Evolutionary conservation across 208 protist genomes (phyloP).

Genomic region (Herpetomonas tarakana): DNA sequence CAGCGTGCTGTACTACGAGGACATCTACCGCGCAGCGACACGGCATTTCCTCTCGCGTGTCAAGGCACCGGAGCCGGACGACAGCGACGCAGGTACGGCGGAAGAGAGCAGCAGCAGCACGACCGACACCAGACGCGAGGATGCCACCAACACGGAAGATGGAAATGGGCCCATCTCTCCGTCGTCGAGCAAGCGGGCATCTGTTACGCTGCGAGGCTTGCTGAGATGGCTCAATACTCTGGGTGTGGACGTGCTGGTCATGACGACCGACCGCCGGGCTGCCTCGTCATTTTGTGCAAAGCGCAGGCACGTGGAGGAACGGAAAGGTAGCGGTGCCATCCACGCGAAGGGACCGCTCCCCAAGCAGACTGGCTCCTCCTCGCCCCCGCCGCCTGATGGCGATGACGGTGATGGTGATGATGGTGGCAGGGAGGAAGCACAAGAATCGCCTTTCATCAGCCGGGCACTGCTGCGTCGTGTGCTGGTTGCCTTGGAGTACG

Average conservation of each 20-base stretch:
- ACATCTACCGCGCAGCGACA: slow-evolving; percentile 31
- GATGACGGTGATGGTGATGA: neutral
- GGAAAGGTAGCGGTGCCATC: neutral
- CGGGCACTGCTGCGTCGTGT: slow-evolving; percentile 17
- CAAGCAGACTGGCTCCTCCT: too few species aligned
- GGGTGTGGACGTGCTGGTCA: slow-evolving; percentile 46
- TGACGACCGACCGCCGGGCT: slow-evolving; percentile 23
- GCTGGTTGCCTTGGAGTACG: slow-evolving; percentile 52
- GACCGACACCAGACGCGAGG: neutral
- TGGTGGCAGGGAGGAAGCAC: too few species aligned
- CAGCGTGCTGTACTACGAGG: slow-evolving; percentile 48
- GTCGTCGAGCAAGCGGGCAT: neutral
- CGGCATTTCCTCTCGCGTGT: slow-evolving; percentile 26
- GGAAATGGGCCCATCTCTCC: neutral
- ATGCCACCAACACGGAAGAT: neutral
- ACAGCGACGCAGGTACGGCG: neutral
- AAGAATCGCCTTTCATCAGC: neutral
- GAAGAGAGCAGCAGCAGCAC: neutral
- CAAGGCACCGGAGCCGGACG: neutral
- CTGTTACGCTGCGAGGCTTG: slow-evolving; percentile 17
- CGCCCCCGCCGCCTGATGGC: neutral
- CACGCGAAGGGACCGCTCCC: too few species aligned
- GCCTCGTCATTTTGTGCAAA: slow-evolving; percentile 45
- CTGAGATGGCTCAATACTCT: slow-evolving; percentile 35
- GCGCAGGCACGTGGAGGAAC: slow-evolving; percentile 18